Percentiles rank a stretch among this genome's conserved stretches.
phyloP scores from a whole-genome alignment of 305 asterid genomes.

The Withania somnifera region DNA sequence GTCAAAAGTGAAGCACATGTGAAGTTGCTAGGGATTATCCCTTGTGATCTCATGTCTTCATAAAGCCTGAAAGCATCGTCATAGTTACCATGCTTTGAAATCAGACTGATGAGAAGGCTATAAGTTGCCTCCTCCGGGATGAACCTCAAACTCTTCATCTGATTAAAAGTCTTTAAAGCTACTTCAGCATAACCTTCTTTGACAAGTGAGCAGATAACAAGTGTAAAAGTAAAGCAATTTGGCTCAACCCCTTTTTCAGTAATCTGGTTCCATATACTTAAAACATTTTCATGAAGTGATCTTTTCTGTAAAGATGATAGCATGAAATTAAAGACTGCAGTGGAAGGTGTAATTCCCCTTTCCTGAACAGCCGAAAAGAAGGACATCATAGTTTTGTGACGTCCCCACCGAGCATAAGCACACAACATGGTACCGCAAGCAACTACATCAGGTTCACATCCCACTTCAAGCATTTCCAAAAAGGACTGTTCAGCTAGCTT shows the following conservation, averaged over 20 bases:
- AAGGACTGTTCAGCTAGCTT: constrained; percentile 80
- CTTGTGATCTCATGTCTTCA: constrained; percentile 68
- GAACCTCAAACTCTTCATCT: constrained; percentile 64
- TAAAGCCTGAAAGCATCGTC: constrained; percentile 54
- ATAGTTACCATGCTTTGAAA: constrained; percentile 41
- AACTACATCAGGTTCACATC: constrained; percentile 92
- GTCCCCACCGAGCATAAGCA: constrained; percentile 88
- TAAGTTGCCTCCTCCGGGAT: constrained; percentile 91
- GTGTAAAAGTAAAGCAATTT: constrained; percentile 67
- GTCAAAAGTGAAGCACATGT: constrained; percentile 94
- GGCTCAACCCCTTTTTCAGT: constrained; percentile 46
- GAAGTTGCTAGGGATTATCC: constrained; percentile 68
- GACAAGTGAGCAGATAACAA: constrained; percentile 65
- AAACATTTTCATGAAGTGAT: constrained; percentile 50
- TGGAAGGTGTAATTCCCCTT: constrained; percentile 49
- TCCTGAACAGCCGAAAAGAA: constrained; percentile 78
- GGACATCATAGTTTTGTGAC: constrained; percentile 76
- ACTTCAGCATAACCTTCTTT: constrained; percentile 54
- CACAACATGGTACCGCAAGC: constrained; percentile 98
- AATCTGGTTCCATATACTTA: constrained; percentile 64
- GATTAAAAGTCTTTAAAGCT: constrained; percentile 46
- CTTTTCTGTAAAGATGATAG: constrained; percentile 89
- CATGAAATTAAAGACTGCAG: constrained; percentile 81
- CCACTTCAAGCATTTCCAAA: constrained; percentile 92
- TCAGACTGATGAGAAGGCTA: constrained; percentile 63